A percentile compares a stretch with the other conserved stretches of the same genome.
These are phyloP conservation scores for Backusella macrospora DNA, from an alignment of 192 early-diverging fungal genomes.

Conservation along the genomic window DNA sequence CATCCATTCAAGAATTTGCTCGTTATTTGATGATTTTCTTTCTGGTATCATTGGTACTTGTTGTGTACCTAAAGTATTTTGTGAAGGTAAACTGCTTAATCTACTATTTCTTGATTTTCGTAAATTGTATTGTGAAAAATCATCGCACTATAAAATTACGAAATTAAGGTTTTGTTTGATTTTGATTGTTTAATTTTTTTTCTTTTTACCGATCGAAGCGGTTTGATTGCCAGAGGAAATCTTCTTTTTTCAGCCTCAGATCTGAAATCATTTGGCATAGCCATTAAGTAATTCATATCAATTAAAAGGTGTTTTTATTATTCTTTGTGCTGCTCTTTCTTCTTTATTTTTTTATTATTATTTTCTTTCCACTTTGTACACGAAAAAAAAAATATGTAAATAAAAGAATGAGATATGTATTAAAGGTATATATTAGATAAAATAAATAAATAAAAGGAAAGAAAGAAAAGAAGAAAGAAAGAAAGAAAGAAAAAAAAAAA, in stretches of 20 bases:
- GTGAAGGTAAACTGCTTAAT: conserved; percentile 9
- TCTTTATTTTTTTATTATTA: background rate
- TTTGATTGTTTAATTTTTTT: background rate
- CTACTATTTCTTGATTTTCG: background rate
- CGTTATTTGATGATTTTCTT: conserved; percentile 22
- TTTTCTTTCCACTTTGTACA: background rate
- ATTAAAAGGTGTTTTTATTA: background rate
- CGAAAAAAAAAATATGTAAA: background rate
- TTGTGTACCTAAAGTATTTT: background rate
- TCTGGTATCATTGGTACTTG: conserved; percentile 16
- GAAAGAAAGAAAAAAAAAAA: background rate
- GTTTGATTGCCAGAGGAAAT: conserved; percentile 2
- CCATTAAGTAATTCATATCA: conserved; percentile 7
- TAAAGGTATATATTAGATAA: background rate
- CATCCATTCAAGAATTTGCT: conserved; percentile 11
- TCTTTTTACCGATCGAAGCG: conserved; percentile 1
- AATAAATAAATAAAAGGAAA: background rate
- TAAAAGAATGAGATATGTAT: background rate
- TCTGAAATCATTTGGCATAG: conserved; percentile 4
- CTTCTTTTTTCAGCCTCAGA: conserved; percentile 12
- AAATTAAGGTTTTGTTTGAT: background rate
- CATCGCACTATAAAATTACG: background rate
- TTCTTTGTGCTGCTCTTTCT: background rate
- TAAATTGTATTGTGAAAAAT: conserved; percentile 5
- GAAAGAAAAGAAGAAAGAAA: background rate